Conservation (phyloP, 2,329 filamentous ascomycete genomes). For the Penicillium sp. region DNA sequence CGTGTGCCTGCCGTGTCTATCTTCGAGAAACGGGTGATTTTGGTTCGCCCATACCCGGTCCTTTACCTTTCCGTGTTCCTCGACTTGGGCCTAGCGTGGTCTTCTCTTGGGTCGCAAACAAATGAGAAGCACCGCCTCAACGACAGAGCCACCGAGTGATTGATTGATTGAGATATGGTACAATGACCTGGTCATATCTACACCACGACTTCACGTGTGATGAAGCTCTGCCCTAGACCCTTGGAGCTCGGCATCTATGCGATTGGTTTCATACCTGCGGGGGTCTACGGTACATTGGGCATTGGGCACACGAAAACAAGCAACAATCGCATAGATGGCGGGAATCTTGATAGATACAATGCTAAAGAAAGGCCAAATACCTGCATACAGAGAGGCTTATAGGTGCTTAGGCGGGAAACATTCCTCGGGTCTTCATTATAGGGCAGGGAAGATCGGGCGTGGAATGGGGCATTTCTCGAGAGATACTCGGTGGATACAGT, state of each 20-base stretch:
- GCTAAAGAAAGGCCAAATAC: background rate
- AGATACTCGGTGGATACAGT: background rate
- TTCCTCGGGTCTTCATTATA: slow-evolving; percentile 7
- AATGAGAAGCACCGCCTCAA: background rate
- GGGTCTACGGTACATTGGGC: slow-evolving; percentile 5
- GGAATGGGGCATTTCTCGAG: slow-evolving; percentile 15
- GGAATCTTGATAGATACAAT: background rate
- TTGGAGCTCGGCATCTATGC: slow-evolving; percentile 7
- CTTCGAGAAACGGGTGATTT: background rate
- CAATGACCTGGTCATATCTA: background rate
- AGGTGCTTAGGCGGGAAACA: background rate
- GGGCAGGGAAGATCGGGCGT: background rate
- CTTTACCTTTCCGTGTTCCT: background rate
- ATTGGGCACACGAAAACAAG: background rate
- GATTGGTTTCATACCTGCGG: slow-evolving; percentile 3
- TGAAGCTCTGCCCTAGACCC: background rate
- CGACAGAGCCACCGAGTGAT: background rate
- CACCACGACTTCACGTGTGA: slow-evolving; percentile 7
- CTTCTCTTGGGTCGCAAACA: background rate
- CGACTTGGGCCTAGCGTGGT: background rate
- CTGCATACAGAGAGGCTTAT: background rate
- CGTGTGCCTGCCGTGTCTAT: background rate
- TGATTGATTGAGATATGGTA: slow-evolving; percentile 8
- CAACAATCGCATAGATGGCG: background rate
- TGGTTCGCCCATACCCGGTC: background rate